Evolutionary conservation across 129 eudicot species (phyloP).

Genomic region (Apium graveolens): DNA sequence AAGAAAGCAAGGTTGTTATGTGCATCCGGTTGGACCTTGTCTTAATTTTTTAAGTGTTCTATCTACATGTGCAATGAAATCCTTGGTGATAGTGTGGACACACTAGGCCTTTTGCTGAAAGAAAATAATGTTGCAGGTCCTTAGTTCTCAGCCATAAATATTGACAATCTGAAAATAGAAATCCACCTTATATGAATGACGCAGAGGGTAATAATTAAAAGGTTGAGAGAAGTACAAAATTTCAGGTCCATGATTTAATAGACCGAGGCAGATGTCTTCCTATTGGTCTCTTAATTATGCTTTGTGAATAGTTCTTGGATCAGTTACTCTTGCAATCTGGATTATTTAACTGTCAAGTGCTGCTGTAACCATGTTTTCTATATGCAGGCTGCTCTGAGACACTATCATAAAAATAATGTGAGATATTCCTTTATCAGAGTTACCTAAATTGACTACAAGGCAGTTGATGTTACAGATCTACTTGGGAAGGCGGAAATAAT

Average conservation of each 20-base stretch:
- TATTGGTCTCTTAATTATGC: background rate
- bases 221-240: background rate
- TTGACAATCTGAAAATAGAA: background rate
- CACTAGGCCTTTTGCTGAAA: too few species aligned
- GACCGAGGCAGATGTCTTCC: too few species aligned
- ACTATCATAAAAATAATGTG: background rate
- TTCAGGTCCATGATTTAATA: background rate
- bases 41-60: too few species aligned
- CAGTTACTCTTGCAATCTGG: background rate
- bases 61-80: too few species aligned
- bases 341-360: background rate
- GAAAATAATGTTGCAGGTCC: background rate
- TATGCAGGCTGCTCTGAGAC: background rate
- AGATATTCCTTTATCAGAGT: conserved; percentile 49
- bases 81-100: too few species aligned
- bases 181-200: background rate
- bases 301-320: background rate
- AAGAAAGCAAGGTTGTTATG: background rate
- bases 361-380: background rate
- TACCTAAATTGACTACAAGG: background rate
- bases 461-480: too few species aligned
- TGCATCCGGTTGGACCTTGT: background rate
- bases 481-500: too few species aligned
- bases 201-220: background rate
- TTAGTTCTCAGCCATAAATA: background rate